phyloP scores from a whole-genome alignment of 805 yeast genomes.

The Schwanniomyces pseudopolymorphus region DNA sequence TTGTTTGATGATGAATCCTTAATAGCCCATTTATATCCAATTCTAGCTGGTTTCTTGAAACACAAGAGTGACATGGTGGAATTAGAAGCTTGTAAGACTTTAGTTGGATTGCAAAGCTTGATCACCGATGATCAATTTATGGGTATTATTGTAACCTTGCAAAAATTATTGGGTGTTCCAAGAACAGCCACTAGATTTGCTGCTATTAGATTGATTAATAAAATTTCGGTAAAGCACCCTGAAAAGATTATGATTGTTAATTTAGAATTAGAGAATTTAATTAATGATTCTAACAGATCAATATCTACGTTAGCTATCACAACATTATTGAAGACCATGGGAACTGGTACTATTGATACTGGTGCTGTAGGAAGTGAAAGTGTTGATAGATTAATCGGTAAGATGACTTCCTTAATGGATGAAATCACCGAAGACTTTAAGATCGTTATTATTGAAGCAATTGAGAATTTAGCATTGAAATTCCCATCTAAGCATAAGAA shows the following conservation, averaged over 20 bases:
- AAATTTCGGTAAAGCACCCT: constrained; percentile 78
- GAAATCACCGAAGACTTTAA: constrained; percentile 96
- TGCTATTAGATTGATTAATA: constrained; percentile 86
- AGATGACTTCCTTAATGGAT: constrained; percentile 83
- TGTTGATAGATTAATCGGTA: constrained; percentile 85
- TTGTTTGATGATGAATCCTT: constrained; percentile 70
- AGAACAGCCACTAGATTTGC: constrained; percentile 88
- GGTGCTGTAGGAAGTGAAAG: constrained; percentile 45
- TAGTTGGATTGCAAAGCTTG: constrained; percentile 52
- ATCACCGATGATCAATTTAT: constrained; percentile 65
- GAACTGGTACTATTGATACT: constrained; percentile 51
- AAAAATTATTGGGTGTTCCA: constrained; percentile 78
- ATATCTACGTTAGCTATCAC: constrained; percentile 97
- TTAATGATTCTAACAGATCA: constrained; percentile 85
- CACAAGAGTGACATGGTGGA: constrained; percentile 88
- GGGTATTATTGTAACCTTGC: constrained; percentile 71
- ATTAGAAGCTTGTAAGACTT: constrained; percentile 85
- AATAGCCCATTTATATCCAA: constrained; percentile 57
- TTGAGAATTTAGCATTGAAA: constrained; percentile 85
- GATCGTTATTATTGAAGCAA: constrained; percentile 91
- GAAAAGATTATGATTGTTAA: constrained; percentile 78
- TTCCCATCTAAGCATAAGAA: constrained; percentile 89
- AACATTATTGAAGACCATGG: constrained; percentile 91
- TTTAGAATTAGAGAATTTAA: constrained; percentile 79
- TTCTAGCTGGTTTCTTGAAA: constrained; percentile 67